Evolutionary conservation across 2,329 filamentous ascomycete genomes (phyloP).

Genomic region (Lachnellula cervina): DNA sequence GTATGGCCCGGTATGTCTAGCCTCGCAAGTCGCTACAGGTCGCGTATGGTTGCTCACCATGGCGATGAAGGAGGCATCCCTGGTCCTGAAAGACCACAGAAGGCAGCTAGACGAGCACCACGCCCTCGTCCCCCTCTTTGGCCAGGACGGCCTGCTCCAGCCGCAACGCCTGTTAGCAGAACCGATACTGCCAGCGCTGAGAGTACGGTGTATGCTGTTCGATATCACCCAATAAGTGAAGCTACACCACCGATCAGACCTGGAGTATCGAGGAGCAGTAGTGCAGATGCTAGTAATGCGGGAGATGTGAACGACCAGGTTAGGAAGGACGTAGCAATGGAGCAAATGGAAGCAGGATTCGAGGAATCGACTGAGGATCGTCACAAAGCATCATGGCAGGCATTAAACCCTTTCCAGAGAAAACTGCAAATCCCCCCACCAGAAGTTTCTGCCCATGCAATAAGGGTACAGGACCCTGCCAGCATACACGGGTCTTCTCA

Average conservation of each 20-base stretch:
- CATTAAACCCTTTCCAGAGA: conserved; percentile 28
- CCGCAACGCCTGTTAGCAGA: conserved; percentile 53
- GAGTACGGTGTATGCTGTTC: conserved; percentile 59
- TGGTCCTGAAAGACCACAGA: conserved; percentile 1
- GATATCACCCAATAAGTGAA: conserved; percentile 54
- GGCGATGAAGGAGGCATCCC: conserved; percentile 22
- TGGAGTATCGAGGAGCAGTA: conserved; percentile 19
- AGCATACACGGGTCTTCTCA: conserved; percentile 16
- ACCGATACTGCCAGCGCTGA: conserved; percentile 60
- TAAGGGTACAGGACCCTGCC: conserved; percentile 13
- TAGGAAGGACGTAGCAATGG: conserved; percentile 4
- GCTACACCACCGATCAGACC: conserved; percentile 18
- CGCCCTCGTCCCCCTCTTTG: conserved; percentile 33
- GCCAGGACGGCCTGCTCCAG: conserved; percentile 52
- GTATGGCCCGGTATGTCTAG: conserved; percentile 42
- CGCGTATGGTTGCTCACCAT: conserved; percentile 7
- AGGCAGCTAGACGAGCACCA: conserved; percentile 10
- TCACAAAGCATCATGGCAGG: conserved; percentile 14
- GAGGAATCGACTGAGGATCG: conserved; percentile 1
- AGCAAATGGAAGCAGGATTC: conserved; percentile 13
- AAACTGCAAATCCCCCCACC: conserved; percentile 26
- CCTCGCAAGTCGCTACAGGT: conserved; percentile 25
- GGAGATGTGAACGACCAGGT: conserved; percentile 22
- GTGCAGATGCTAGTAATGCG: conserved; percentile 16
- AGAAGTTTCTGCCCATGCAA: conserved; percentile 29